These are phyloP conservation scores for Teratosphaeria zuluensis DNA, from an alignment of 2,329 filamentous ascomycete genomes.

Conservation along the genomic window DNA sequence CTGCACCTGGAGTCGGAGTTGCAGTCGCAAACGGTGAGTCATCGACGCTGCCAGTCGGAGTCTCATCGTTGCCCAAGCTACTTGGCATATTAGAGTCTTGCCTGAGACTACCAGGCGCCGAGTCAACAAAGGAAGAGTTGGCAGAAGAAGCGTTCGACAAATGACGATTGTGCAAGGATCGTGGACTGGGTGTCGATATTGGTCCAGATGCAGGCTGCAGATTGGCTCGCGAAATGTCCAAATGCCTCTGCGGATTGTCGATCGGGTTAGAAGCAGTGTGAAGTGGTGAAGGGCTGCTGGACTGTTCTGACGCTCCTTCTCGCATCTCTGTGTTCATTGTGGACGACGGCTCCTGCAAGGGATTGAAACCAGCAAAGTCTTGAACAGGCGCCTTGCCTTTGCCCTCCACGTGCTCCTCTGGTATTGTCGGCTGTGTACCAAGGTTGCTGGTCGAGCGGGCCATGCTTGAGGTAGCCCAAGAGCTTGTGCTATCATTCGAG, in stretches of 20 bases:
- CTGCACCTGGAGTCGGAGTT: constrained; percentile 42
- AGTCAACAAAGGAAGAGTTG: constrained; percentile 66
- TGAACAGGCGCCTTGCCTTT: constrained; percentile 41
- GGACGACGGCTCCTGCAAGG: constrained; percentile 33
- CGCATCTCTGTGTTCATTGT: constrained; percentile 27
- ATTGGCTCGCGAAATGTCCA: constrained; percentile 36
- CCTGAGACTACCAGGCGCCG: constrained; percentile 36
- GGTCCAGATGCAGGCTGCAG: constrained; percentile 25
- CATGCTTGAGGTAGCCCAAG: constrained; percentile 24
- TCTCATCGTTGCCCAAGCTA: constrained; percentile 45
- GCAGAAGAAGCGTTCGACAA: constrained; percentile 81
- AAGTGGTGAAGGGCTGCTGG: constrained; percentile 15
- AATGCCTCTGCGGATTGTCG: constrained; percentile 35
- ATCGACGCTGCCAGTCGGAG: constrained; percentile 19
- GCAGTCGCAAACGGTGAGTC: constrained; percentile 28
- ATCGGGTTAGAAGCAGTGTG: background rate
- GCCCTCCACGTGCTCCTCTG: constrained; percentile 26
- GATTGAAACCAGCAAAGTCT: constrained; percentile 33
- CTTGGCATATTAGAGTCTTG: constrained; percentile 22
- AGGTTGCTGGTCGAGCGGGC: constrained; percentile 43
- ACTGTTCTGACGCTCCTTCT: constrained; percentile 6
- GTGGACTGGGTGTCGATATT: constrained; percentile 15
- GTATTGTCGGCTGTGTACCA: constrained; percentile 30
- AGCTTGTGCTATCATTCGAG: constrained; percentile 25
- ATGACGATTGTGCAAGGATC: constrained; percentile 57